A percentile compares a stretch with the other conserved stretches of the same genome.
Evolutionary conservation across 73 alveolate genomes (phyloP).

Genomic region (Paramecium biaurelia): DNA sequence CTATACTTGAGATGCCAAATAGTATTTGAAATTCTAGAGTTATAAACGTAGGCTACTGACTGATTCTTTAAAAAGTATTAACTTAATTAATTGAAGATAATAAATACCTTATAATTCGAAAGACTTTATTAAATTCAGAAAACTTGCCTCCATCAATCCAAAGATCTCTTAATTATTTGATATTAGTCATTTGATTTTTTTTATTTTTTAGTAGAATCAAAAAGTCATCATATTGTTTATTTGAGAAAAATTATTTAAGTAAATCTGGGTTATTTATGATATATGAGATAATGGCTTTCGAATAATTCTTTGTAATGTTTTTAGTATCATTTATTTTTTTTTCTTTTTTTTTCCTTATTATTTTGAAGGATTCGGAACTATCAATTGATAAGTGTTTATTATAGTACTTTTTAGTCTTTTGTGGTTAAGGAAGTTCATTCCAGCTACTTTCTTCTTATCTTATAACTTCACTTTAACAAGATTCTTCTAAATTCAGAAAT

Average conservation of each 20-base stretch:
- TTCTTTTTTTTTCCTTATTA: not conserved
- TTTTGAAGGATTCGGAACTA: not conserved
- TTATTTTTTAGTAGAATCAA: not conserved
- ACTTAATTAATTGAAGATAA: not conserved
- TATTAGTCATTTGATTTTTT: not conserved
- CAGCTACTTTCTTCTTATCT: not conserved
- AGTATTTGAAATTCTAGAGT: not conserved
- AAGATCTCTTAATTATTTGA: not conserved
- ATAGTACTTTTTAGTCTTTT: not conserved
- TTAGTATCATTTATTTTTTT: constrained; percentile 46
- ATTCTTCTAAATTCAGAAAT: not conserved
- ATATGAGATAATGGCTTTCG: constrained; percentile 51
- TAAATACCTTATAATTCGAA: not conserved
- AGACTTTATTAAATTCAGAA: not conserved
- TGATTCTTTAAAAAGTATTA: not conserved
- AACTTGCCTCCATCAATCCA: not conserved
- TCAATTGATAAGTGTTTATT: not conserved
- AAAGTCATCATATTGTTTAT: not conserved
- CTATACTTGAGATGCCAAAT: constrained; percentile 26
- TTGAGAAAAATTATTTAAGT: not conserved
- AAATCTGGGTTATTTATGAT: constrained; percentile 45
- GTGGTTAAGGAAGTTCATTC: not conserved
- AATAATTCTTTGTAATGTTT: constrained; percentile 49
- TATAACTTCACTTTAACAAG: not conserved
- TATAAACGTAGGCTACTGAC: constrained; percentile 9